Conservation (phyloP, 2,329 filamentous ascomycete species). For the Pyrenochaeta sp. region DNA sequence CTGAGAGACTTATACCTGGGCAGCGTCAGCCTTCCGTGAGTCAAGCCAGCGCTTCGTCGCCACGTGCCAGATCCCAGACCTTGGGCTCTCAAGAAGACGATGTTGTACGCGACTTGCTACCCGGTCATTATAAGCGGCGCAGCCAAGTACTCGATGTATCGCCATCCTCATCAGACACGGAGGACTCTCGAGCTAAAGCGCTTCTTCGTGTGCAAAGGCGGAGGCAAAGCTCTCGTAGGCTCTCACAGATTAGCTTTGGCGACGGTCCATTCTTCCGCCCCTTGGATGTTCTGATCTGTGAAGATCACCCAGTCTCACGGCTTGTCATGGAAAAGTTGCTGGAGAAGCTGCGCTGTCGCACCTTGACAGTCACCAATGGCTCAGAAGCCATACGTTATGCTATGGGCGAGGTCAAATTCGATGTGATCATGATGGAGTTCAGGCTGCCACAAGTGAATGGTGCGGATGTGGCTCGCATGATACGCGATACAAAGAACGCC, state of each 20-base stretch:
- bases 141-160: conserved; percentile 97
- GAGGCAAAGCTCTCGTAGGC: conserved; percentile 91
- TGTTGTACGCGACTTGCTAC: conserved; percentile 70
- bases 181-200: conserved; percentile 90
- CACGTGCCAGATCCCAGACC: conserved; percentile 82
- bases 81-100: conserved; percentile 95
- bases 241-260: conserved; percentile 88
- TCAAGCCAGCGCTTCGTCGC: conserved; percentile 56
- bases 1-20: conserved; percentile 48
- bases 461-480: conserved; percentile 95
- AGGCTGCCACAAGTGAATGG: conserved; percentile 95
- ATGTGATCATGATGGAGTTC: conserved; percentile 98
- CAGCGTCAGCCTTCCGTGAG: conserved; percentile 44
- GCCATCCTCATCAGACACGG: conserved; percentile 96
- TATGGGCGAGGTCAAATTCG: conserved; percentile 97
- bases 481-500: conserved; percentile 93
- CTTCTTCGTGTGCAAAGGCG: conserved; percentile 90
- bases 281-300: conserved; percentile 92
- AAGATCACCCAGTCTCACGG: conserved; percentile 95
- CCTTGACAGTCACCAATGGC: conserved; percentile 88
- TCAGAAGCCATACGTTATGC: conserved; percentile 92
- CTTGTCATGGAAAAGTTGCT: conserved; percentile 99
- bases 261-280: conserved; percentile 89
- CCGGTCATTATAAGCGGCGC: conserved; percentile 81
- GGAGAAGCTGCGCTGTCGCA: conserved; percentile 93